Percentiles rank a stretch among this genome's conserved stretches.
Evolutionary conservation across 768 basidiomycete genomes (phyloP).

Genomic region (Ramaria rubella): DNA sequence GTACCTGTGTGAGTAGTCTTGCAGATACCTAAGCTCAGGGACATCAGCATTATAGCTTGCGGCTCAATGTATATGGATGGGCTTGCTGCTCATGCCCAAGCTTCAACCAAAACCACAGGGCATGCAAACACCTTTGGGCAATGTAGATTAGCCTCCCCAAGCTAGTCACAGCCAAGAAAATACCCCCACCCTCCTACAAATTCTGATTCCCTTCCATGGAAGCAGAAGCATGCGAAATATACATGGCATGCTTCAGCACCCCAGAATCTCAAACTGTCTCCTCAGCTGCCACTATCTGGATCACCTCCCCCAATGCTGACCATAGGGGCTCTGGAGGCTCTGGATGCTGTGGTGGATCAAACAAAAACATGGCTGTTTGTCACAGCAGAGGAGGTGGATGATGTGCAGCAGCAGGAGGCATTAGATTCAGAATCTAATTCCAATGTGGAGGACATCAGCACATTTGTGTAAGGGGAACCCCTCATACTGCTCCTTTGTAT

Average conservation of each 20-base stretch:
- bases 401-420: too few species aligned
- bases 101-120: background rate
- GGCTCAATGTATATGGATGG: background rate
- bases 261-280: background rate
- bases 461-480: too few species aligned
- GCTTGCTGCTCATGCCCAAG: background rate
- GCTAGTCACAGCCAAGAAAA: background rate
- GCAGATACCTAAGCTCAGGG: background rate
- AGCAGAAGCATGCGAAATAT: background rate
- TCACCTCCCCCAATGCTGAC: too few species aligned
- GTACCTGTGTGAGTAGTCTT: background rate
- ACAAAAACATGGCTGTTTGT: too few species aligned
- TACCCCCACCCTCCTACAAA: background rate
- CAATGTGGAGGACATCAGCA: too few species aligned
- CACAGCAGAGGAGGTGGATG: too few species aligned
- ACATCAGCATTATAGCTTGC: background rate
- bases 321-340: too few species aligned
- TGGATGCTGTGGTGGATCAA: too few species aligned
- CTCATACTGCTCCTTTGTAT: too few species aligned
- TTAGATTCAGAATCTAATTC: too few species aligned
- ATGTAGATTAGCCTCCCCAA: background rate
- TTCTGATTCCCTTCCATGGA: background rate
- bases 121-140: slow-evolving; percentile 5
- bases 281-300: too few species aligned
- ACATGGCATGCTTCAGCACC: background rate